Conservation (phyloP, 768 basidiomycete species). For the Exsudoporus frostii region DNA sequence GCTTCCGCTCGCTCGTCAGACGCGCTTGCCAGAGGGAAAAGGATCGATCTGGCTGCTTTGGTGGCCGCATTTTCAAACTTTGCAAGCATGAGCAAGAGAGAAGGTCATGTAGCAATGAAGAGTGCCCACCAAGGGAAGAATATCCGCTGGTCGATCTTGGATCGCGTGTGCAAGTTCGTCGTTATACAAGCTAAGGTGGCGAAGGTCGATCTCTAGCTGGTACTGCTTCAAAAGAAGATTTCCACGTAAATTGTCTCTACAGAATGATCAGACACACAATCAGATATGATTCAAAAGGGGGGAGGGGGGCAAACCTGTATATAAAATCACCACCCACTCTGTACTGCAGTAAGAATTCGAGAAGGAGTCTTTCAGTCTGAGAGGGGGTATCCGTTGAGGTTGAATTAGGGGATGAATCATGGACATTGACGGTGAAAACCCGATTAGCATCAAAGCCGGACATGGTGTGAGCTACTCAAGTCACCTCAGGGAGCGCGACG, state of each 20-base stretch:
- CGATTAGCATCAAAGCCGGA: conserved; percentile 85
- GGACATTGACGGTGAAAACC: conserved; percentile 78
- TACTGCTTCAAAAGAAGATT: conserved; percentile 88
- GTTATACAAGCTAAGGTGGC: conserved; percentile 78
- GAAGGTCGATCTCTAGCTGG: conserved; percentile 81
- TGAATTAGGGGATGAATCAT: conserved; percentile 52
- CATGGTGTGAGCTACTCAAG: conserved; percentile 42
- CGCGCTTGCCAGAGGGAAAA: conserved; percentile 71
- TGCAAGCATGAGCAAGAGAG: background rate
- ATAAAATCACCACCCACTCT: conserved; percentile 88
- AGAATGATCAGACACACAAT: background rate
- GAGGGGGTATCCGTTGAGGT: conserved; percentile 69
- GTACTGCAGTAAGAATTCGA: conserved; percentile 86
- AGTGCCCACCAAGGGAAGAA: conserved; percentile 72
- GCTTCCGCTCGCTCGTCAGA: conserved; percentile 44
- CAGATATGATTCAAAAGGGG: background rate
- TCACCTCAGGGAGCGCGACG: background rate
- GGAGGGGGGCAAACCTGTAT: conserved; percentile 60
- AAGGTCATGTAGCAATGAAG: background rate
- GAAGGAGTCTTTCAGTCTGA: conserved; percentile 73
- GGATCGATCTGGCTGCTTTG: conserved; percentile 75
- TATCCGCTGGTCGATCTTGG: conserved; percentile 85
- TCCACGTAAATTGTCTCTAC: conserved; percentile 81
- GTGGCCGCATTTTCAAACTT: conserved; percentile 93
- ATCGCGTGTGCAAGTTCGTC: conserved; percentile 91